Percentiles rank a stretch among this genome's conserved stretches.
Conservation (phyloP, 164 flowering plant genomes). For the Vitis vinifera region ASM3070453v1 NC_081811.1:26921501-26922000, state of each 20-base stretch:
- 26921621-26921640: too few relatives aligned
- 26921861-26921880: too few relatives aligned
- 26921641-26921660: too few relatives aligned
- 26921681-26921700: neutral
- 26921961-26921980: conserved; percentile 82
- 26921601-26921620: too few relatives aligned
- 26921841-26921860: neutral
- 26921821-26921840: neutral
- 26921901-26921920: conserved; percentile 52
- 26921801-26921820: too few relatives aligned
- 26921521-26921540: too few relatives aligned
- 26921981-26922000: conserved; percentile 48
- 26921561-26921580: too few relatives aligned
- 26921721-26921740: conserved; percentile 25
- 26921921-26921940: conserved; percentile 70
- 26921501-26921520: too few relatives aligned
- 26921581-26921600: too few relatives aligned
- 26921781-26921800: neutral
- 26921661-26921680: neutral
- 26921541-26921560: too few relatives aligned
- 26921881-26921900: neutral
- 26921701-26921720: neutral
- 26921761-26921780: too few relatives aligned
- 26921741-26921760: conserved; percentile 24
- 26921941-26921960: conserved; percentile 61